Conservation (phyloP, 441 rosid genomes). For the Flueggea neowawraea region DNA sequence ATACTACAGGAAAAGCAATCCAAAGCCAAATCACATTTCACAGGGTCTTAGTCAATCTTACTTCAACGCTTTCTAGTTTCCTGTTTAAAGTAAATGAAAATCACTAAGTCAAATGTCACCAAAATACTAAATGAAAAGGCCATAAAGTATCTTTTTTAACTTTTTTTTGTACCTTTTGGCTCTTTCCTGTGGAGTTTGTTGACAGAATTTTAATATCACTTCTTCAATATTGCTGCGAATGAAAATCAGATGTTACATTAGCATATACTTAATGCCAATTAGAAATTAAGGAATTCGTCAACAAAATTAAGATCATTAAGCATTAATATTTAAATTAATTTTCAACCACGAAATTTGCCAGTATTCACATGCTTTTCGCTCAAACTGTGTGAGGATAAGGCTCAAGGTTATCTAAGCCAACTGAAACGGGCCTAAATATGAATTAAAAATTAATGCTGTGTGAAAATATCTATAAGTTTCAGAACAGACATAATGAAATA, state of each 20-base stretch:
- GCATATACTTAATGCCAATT: neutral
- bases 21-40: constrained; percentile 5
- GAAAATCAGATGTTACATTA: constrained; percentile 9
- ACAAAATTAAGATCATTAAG: too few relatives aligned
- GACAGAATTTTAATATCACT: constrained; percentile 60
- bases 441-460: too few relatives aligned
- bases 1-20: constrained; percentile 1
- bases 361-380: too few relatives aligned
- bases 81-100: constrained; percentile 36
- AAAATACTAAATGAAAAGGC: neutral
- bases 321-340: too few relatives aligned
- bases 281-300: too few relatives aligned
- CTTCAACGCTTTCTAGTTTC: constrained; percentile 81
- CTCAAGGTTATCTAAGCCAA: too few relatives aligned
- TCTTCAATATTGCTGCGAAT: constrained; percentile 52
- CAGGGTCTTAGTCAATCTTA: constrained; percentile 26
- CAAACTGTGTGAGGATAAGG: too few relatives aligned
- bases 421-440: too few relatives aligned
- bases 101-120: constrained; percentile 3
- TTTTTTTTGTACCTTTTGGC: constrained; percentile 49
- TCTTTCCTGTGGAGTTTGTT: constrained; percentile 67
- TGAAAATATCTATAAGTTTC: too few relatives aligned
- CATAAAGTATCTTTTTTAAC: constrained; percentile 2
- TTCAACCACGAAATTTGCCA: too few relatives aligned
- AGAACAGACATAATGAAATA: too few relatives aligned